Base-by-base conservation (phyloP, 805 yeast species). In the Zygotorulaspora chibaensis region DNA sequence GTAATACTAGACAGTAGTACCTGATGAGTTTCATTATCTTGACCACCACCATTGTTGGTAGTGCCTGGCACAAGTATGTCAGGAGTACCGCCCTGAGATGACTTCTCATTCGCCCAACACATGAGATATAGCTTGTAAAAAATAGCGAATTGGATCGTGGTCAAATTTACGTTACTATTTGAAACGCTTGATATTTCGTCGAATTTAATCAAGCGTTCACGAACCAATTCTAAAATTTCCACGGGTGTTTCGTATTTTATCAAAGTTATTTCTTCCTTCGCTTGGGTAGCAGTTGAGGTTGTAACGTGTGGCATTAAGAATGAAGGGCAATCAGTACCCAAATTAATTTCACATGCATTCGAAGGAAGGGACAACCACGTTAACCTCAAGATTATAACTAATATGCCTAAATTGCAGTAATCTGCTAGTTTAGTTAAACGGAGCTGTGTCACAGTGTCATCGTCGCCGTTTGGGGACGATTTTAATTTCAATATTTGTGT, bases 1-100 rank as follows among this genome's bases (percentile, higher is more conserved):
- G 81, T 64, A 26, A 81, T 67, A 63, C 79, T 72, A 1, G 83
- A 79, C 11, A 75, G 60, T 43, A 76, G 73, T 7, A 79, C 74
- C 54, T 75, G 81, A 2, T 80, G 72, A 40, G 77, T 79, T 35
- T 81, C 83, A 45, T 79, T 82, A 55, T 78, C 84, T 41, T 64
- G 68, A 18, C 63, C 61, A 33, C 47, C 52, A 20, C 54, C 54
- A 33, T 39, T 46, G 35, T 46, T 27, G 18, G 52, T 51, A 4
- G 55, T 50, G 12, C 44, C 34, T 31, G 47, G 47, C 11, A 45
- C 48, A 57, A 77, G 81, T 17, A 76, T 76, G 50, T 76, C 81
- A n/a, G 46, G 35, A 9, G 43, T 29, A 8, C 36, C 44, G 13
- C 41, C 40, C 13, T 51, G 49, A 41, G 48, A 41, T 28, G 57